Base-by-base conservation (phyloP, 1,284 basidiomycete species). In the Inonotus hispidus region DNA sequence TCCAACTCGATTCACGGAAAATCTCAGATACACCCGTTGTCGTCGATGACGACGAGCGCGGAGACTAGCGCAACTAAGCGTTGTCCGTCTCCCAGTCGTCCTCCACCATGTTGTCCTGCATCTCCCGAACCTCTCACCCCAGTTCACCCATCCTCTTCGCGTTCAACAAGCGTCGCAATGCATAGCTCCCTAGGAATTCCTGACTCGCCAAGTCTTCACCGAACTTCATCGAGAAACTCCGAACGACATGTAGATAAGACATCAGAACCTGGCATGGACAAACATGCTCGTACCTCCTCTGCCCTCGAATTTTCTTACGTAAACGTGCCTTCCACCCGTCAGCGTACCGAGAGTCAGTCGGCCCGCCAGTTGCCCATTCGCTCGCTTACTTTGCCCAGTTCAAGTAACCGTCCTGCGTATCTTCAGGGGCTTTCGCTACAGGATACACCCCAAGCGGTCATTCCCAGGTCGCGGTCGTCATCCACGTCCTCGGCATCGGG, bases 31-130 rank as follows among this genome's bases (percentile, higher is more conserved):
- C 25, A 11, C 27, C 39, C 25, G 16, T 35, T 43, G 53, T 54
- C 47, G 53, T 61, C 60, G 25, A 57, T 57, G 54, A 56, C 60
- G 32, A 38, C 60, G 23, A 21, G 19, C 54, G 21, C 38, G 23
- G 54, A 52, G 54, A 32, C 55, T 41, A 61, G 16, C 46, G 54
- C 43, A 41, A 37, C 32, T 35, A 54, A 61, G 46, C 54, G 35
- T 41, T 0, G 76, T 77, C 41, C 75, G 69, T 47, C 68, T 7
- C 8, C 8, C 7, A 43, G 41, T 21, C 41, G 19, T 7, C 6
- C 19, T 43, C 19, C 41, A 43, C 7, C 16, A 43, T 43, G 41
- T 21, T 43, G 41, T 43, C 41, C 41, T 43, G 41, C 16, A 16
- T n/a, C 41, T n/a, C 41, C 41, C 16, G 41, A 43, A 14, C 41